phyloP scores from a whole-genome alignment of 2,329 filamentous ascomycete genomes.

The Fusarium falciforme region DNA sequence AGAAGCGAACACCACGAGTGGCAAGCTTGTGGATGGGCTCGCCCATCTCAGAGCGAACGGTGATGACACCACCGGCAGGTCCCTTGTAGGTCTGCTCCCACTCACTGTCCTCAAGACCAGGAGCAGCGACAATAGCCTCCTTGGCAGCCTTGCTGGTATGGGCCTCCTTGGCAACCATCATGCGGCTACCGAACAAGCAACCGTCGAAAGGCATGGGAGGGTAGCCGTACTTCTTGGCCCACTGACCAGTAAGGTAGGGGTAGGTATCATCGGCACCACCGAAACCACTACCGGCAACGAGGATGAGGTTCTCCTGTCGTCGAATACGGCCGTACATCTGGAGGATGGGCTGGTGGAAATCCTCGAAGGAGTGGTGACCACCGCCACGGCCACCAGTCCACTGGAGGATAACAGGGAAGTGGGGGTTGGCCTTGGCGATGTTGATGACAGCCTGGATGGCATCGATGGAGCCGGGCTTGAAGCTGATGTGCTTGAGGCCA shows the following conservation, averaged over 20 bases:
- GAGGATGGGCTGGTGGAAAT: conserved; percentile 92
- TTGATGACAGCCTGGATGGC: conserved; percentile 92
- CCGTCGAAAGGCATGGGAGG: conserved; percentile 96
- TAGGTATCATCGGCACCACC: conserved; percentile 91
- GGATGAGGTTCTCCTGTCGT: conserved; percentile 85
- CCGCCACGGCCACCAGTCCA: conserved; percentile 96
- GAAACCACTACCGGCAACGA: conserved; percentile 92
- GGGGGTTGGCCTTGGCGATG: conserved; percentile 92
- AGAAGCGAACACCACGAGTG: conserved; percentile 94
- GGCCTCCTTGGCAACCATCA: conserved; percentile 95
- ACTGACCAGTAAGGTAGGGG: conserved; percentile 88
- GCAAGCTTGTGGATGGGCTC: conserved; percentile 99
- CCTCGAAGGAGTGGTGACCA: conserved; percentile 94
- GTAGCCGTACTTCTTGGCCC: conserved; percentile 89
- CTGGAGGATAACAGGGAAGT: conserved; percentile 91
- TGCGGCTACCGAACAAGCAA: conserved; percentile 88
- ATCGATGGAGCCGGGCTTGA: conserved; percentile 92
- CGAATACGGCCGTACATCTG: conserved; percentile 92
- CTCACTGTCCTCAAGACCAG: conserved; percentile 81
- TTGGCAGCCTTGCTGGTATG: conserved; percentile 89
- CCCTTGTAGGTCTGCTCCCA: conserved; percentile 97
- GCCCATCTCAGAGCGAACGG: conserved; percentile 98
- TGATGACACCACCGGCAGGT: conserved; percentile 91
- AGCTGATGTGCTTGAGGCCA: conserved; percentile 90
- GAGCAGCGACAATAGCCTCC: conserved; percentile 88